Percentiles rank a stretch among this genome's conserved stretches.
These are phyloP conservation scores for Pseudohyphozyma bogoriensis DNA, from an alignment of 768 basidiomycete species.

Conservation along the genomic window DNA sequence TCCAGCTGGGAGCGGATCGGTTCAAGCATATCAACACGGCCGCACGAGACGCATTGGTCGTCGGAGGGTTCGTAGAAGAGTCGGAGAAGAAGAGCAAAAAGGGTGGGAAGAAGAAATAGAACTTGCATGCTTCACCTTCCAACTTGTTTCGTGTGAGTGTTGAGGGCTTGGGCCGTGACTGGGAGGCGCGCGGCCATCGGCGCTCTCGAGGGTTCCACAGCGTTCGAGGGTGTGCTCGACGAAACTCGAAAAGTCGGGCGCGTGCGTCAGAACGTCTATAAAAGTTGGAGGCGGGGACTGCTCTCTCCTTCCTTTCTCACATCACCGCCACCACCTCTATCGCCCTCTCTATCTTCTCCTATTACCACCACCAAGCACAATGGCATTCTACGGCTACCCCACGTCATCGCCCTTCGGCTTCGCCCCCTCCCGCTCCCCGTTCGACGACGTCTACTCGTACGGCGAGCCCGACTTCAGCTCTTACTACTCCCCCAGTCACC, in stretches of 20 bases:
- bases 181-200: no score
- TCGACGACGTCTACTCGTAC: neutral
- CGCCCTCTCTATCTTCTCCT: neutral
- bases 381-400: neutral
- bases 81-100: constrained; percentile 34
- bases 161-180: no score
- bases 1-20: constrained; percentile 52
- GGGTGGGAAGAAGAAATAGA: no score
- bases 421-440: neutral
- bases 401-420: neutral
- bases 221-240: neutral
- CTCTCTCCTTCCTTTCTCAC: neutral
- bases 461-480: no score
- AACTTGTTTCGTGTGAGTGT: no score
- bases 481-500: neutral
- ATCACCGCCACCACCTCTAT: neutral
- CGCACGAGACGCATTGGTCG: constrained; percentile 77
- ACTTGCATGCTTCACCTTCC: no score
- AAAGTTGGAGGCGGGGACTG: neutral
- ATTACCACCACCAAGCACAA: neutral
- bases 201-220: neutral
- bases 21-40: constrained; percentile 79
- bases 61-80: constrained; percentile 69
- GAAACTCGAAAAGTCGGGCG: neutral
- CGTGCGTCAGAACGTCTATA: neutral